Base-by-base conservation (phyloP, 2,329 filamentous ascomycete genomes). In the Arthroderma sp. region DNA sequence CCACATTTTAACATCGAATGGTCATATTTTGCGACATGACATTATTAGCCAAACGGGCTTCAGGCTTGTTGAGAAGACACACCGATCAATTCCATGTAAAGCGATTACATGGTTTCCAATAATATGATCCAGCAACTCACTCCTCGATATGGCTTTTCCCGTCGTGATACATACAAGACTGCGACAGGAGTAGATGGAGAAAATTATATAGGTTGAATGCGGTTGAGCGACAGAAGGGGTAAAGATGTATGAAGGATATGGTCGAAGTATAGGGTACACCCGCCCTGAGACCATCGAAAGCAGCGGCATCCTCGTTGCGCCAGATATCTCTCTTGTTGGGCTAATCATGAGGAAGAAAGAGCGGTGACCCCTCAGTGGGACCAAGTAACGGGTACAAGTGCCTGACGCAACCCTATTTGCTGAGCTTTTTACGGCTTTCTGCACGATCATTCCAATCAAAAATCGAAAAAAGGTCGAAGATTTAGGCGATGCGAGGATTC, bases 321-420 rank as follows among this genome's bases (percentile, higher is more conserved):
- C 41, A 43, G 37, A 36, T 34, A n/a, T 36, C 30, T 34, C 32
- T 36, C 30, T 43, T 42, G 45, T 45, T 45, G 45, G 47, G 47
- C 45, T 22, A 22, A 22, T 22, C 15, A 22, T 22, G 31, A 43
- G 43, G 42, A 47, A 28, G 10, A 51, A 51, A 40, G 47, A 43
- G 49, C 49, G 49, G 49, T 51, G 49, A 51, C 49, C 45, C 47
- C 49, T 49, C 47, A 48, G 47, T 49, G 45, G 49, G 32, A 36
- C 39, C 45, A 46, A 41, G 47, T 46, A 46, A 40, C 47, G 45
- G 49, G 45, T 48, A 49, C 43, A 11, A 43, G 39, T 51, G 49
- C 49, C 49, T 49, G 46, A 51, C 47, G 42, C 43, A 48, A 49
- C 45, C 44, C 47, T 32, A 49, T 49, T 49, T 47, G 47, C 39